Base-by-base conservation (phyloP, 2,329 filamentous ascomycete genomes). In the Helicocarpus griseus region DNA sequence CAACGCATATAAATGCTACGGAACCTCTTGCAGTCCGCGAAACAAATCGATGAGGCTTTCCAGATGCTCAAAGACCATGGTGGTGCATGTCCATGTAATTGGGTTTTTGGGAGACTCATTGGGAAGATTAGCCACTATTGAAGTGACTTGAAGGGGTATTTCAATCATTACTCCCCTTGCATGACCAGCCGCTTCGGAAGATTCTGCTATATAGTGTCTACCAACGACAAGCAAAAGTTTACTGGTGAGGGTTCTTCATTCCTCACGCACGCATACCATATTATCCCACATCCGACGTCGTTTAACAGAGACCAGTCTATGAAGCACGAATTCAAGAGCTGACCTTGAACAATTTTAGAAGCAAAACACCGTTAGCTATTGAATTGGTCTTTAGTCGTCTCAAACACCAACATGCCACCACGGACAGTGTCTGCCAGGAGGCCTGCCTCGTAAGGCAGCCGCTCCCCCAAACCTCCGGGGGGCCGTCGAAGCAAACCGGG, bases 11-110 rank as follows among this genome's bases (percentile, higher is more conserved):
- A n/a, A 29, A 52, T 52, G 50, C 49, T 44, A 19, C 44, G 50
- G 21, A 48, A 48, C 17, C 49, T 54, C 8, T 41, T 54, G 19
- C 52, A 54, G 28, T 54, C 39, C 40, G 52, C 52, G 8, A 48
- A 41, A 2, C 46, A 41, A 22, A 38, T 24, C 45, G 41, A 41
- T 19, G 47, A 22, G 2, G 50, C 44, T n/a, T n/a, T 52, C n/a
- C 29, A 45, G n/a, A 48, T 52, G 26, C 47, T 52, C 31, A 19
- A 43, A 14, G 45, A 52, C 9, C 49, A 48, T 24, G 50, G 50
- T 17, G 26, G 47, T 9, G 50, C 50, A 5, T 48, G 50, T 31
- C 24, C 50, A 17, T 39, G 29, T 17, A 52, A 52, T n/a, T 52
- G 49, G 19, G 19, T n/a, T 49, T 13, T 35, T 52, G 11, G 50